Conservation (phyloP, 345 rosid species). For the Aquilaria sinensis region DNA sequence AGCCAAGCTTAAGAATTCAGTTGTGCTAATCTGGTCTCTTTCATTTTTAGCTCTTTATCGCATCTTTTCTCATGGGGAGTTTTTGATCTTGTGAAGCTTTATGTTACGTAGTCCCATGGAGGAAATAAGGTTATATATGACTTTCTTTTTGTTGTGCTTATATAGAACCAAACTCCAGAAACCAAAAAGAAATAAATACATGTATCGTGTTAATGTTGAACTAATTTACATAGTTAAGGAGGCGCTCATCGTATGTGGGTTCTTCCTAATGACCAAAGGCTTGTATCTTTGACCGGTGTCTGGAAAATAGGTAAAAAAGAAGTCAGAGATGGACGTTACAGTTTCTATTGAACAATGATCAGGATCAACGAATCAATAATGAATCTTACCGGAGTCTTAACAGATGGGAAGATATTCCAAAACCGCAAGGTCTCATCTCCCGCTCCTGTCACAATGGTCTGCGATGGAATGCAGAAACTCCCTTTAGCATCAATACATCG, state of each 20-base stretch:
- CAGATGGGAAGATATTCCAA: conserved; percentile 92
- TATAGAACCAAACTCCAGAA: conserved; percentile 10
- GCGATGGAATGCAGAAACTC: conserved; percentile 9
- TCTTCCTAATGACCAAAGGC: conserved; percentile 92
- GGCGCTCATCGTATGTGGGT: conserved; percentile 61
- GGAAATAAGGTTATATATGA: not conserved
- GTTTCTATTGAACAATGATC: not conserved
- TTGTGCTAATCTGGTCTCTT: not conserved
- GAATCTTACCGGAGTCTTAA: conserved; percentile 58
- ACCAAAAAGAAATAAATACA: not conserved
- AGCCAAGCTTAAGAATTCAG: not conserved
- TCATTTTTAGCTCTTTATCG: no score
- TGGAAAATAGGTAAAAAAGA: conserved; percentile 21
- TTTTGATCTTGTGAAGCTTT: no score
- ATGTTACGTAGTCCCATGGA: no score
- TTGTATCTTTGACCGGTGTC: conserved; percentile 87
- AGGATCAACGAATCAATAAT: not conserved
- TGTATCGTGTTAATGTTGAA: not conserved
- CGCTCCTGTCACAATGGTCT: conserved; percentile 98
- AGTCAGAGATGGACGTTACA: not conserved
- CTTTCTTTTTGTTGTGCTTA: not conserved
- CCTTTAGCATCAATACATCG: no score
- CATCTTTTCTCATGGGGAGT: no score
- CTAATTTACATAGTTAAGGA: no score
- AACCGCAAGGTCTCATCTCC: conserved; percentile 95